Conservation (phyloP, 2,329 filamentous ascomycete species). For the Apiospora aurea region DNA sequence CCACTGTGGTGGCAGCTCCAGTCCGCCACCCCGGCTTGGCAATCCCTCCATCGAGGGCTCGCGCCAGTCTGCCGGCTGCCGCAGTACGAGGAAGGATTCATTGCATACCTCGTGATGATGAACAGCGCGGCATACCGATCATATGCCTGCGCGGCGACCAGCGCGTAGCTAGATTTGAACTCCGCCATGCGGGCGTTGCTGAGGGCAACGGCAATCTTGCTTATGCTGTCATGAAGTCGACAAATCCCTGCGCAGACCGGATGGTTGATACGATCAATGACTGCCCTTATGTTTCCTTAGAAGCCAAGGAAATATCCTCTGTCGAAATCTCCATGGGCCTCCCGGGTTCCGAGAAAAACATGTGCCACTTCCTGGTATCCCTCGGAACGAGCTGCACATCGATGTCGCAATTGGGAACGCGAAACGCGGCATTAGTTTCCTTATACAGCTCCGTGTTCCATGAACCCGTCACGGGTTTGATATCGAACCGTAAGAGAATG, state of each 20-base stretch:
- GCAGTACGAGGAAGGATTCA: not conserved
- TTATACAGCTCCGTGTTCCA: conserved; percentile 4
- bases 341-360: conserved; percentile 20
- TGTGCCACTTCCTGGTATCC: conserved; percentile 8
- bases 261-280: too few species aligned
- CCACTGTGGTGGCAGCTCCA: not conserved
- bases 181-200: accelerated
- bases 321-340: conserved; percentile 6
- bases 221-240: too few species aligned
- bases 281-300: not conserved
- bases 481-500: conserved; percentile 22
- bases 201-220: not conserved
- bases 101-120: not conserved
- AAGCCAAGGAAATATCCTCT: conserved; percentile 4
- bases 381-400: conserved; percentile 8
- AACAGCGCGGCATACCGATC: not conserved
- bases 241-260: too few species aligned
- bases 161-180: not conserved
- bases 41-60: not conserved
- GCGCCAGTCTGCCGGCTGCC: not conserved
- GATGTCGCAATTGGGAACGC: conserved; percentile 2
- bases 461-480: not conserved
- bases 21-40: not conserved
- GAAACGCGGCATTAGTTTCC: conserved; percentile 23
- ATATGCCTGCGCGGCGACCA: not conserved